A percentile compares a stretch with the other conserved stretches of the same genome.
These are phyloP conservation scores for Paxillus rubicundulus DNA, from an alignment of 768 basidiomycete genomes.

Conservation along the genomic window DNA sequence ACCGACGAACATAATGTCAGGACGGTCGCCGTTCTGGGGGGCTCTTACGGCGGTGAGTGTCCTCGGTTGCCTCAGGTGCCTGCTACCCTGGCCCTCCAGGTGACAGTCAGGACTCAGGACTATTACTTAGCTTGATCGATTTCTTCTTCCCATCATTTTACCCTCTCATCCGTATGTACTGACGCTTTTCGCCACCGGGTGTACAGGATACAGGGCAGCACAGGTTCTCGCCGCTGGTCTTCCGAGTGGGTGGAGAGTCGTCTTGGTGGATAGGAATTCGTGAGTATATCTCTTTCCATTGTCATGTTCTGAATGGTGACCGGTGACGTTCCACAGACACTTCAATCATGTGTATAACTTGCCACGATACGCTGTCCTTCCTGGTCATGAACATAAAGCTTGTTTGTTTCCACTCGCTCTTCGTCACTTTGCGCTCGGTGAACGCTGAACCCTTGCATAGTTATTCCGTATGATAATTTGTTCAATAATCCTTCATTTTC, in stretches of 20 bases:
- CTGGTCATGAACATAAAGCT: constrained; percentile 64
- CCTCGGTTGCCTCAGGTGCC: not conserved
- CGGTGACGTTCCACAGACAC: constrained; percentile 32
- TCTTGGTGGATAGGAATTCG: constrained; percentile 61
- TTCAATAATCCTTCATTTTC: constrained; percentile 31
- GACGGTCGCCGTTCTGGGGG: constrained; percentile 55
- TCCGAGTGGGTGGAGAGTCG: constrained; percentile 51
- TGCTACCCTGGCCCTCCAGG: not conserved
- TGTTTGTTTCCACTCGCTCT: constrained; percentile 37
- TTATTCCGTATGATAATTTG: constrained; percentile 55
- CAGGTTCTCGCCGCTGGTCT: constrained; percentile 47
- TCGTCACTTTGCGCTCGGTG: not conserved
- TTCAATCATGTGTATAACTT: constrained; percentile 59
- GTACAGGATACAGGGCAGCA: constrained; percentile 46
- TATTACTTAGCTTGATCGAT: not conserved
- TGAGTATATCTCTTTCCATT: constrained; percentile 26
- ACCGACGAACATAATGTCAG: not conserved
- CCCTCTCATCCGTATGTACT: not conserved
- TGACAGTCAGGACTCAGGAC: not conserved
- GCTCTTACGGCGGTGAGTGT: constrained; percentile 49
- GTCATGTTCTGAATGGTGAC: not conserved
- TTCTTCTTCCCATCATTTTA: not conserved
- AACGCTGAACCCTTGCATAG: constrained; percentile 17
- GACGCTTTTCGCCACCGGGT: not conserved
- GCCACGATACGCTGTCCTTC: constrained; percentile 54